Conservation (phyloP, 1,139 yeast genomes). For the Diutina mesorugosa region DNA sequence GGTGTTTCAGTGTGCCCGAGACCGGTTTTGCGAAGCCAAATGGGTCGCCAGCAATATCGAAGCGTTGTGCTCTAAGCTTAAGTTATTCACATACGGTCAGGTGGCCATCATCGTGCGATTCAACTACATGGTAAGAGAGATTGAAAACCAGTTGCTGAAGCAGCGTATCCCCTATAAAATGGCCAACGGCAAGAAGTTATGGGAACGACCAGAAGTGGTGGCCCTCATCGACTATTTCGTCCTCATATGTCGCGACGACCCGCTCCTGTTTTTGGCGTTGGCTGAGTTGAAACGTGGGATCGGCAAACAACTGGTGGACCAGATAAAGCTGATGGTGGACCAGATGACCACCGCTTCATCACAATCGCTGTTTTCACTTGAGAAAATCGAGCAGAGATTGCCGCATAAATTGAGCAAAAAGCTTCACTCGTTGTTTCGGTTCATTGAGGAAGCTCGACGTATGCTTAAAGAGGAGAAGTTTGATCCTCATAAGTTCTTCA, state of each 20-base stretch:
- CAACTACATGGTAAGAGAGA: conserved; percentile 37
- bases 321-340: conserved; percentile 14
- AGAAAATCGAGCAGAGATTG: not conserved
- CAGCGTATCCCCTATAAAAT: conserved; percentile 51
- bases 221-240: conserved; percentile 53
- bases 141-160: conserved; percentile 50
- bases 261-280: conserved; percentile 44
- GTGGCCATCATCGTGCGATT: conserved; percentile 63
- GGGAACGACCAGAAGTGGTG: conserved; percentile 65
- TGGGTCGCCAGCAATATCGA: conserved; percentile 45
- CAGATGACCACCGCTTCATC: not conserved
- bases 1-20: conserved; percentile 16
- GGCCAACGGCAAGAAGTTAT: conserved; percentile 63
- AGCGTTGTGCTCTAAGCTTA: conserved; percentile 17
- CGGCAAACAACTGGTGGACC: conserved; percentile 45
- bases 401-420: conserved; percentile 8
- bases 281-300: conserved; percentile 49
- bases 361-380: not conserved
- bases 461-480: conserved; percentile 5
- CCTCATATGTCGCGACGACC: conserved; percentile 47
- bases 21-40: conserved; percentile 33
- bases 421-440: conserved; percentile 15
- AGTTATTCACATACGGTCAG: conserved; percentile 34
- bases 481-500: conserved; percentile 11
- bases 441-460: conserved; percentile 17